Percentiles rank a stretch among this genome's conserved stretches.
These are phyloP conservation scores for Neobulgaria alba DNA, from an alignment of 2,329 filamentous ascomycete species.

Conservation along the genomic window DNA sequence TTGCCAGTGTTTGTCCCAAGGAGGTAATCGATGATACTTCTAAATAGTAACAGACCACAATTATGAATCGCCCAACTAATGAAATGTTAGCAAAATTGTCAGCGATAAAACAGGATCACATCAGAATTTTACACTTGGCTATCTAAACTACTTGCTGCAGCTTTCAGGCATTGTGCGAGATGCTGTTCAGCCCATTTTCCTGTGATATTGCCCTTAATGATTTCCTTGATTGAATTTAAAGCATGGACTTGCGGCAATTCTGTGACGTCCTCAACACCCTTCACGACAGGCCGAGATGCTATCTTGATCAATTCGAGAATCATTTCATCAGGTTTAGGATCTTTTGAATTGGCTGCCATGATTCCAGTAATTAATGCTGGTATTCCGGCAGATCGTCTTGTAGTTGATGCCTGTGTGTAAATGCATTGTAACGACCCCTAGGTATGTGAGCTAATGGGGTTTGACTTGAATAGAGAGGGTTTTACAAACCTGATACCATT, in stretches of 20 bases:
- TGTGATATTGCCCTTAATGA: conserved; percentile 77
- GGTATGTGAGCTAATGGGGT: conserved; percentile 2
- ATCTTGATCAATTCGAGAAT: conserved; percentile 55
- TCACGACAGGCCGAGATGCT: conserved; percentile 43
- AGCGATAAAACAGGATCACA: background rate
- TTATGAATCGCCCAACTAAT: conserved; percentile 86
- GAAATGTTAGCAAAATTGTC: conserved; percentile 4
- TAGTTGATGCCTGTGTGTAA: conserved; percentile 68
- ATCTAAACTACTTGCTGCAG: conserved; percentile 73
- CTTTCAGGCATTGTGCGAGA: conserved; percentile 62
- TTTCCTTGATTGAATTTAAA: conserved; percentile 85
- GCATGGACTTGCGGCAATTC: conserved; percentile 88
- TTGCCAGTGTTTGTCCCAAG: conserved; percentile 71
- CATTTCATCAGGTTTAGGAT: conserved; percentile 54
- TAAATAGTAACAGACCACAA: conserved; percentile 80
- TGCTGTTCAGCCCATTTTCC: conserved; percentile 65
- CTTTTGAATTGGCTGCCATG: conserved; percentile 53
- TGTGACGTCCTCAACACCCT: conserved; percentile 46
- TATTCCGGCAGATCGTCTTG: conserved; percentile 83
- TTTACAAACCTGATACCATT: conserved; percentile 65
- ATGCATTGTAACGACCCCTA: conserved; percentile 63
- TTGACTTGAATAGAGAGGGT: conserved; percentile 6
- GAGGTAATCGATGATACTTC: conserved; percentile 72
- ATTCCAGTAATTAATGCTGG: conserved; percentile 81
- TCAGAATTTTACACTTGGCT: conserved; percentile 58